Evolutionary conservation across 2,329 filamentous ascomycete species (phyloP), one percentile per base, ranked within the genome.

Genomic region (Fusarium beomiforme): DNA sequence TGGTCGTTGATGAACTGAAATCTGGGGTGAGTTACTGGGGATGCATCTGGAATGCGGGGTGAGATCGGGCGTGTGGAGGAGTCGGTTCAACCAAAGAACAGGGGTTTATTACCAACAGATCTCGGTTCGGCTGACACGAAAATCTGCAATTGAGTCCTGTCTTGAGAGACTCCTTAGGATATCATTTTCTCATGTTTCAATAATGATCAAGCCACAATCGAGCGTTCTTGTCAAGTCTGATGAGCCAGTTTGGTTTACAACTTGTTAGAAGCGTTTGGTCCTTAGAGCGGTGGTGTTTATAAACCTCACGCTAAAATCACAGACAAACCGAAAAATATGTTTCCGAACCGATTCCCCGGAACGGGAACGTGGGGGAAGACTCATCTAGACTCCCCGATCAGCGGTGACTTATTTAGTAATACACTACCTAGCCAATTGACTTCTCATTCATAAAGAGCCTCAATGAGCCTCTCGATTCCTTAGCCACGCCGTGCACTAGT

Each of bases 291-390:
- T 12, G 31, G 21, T 16, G 31, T 51, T 37, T 51, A 37, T 26
- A n/a, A 12, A 16, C 21, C 47, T 31, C 17, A 37, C 12, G 31
- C 31, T 33, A 44, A n/a, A 17, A 31, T 8, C 24, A 24, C 26
- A 19, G n/a, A 50, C 11, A 14, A 50, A 34, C 24, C 29, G 23
- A 36, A 29, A 47, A 17, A 50, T 23, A 49, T 29, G 42, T 23
- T 37, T 13, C 61, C 62, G 59, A 64, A 64, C 59, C 49, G 62
- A 64, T 44, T 21, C 39, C 57, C 60, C 46, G 23, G 60, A 21
- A n/a, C 58, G 58, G 60, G 58, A 64, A 36, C 39, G 58, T 55
- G 58, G 60, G 46, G 58, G 42, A 33, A 29, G 16, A 26, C 21
- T 26, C 31, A 29, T 29, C 21, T 6, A 36, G 41, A 56, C 41